A percentile compares a stretch with the other conserved stretches of the same genome.
Conservation (phyloP, 2,329 filamentous ascomycete genomes). For the Domatiomyces catenatus region DNA sequence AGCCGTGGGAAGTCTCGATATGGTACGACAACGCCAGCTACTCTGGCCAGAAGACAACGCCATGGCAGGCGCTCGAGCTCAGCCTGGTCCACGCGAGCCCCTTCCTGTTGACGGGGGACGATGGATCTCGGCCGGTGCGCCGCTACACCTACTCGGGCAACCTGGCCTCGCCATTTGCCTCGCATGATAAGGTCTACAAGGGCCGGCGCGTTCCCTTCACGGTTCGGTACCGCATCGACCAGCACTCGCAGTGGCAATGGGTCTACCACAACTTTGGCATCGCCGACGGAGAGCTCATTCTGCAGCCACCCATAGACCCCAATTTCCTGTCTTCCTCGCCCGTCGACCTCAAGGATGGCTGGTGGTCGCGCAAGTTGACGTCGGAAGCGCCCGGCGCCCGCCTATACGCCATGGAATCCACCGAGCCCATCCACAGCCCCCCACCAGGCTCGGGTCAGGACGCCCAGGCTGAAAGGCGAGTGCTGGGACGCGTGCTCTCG, state of each 20-base stretch:
- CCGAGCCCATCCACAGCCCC: constrained; percentile 33
- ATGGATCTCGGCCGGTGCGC: constrained; percentile 7
- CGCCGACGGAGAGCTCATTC: constrained; percentile 29
- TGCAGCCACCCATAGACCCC: constrained; percentile 18
- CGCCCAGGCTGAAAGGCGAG: constrained; percentile 37
- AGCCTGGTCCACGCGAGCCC: constrained; percentile 23
- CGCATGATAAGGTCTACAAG: constrained; percentile 11
- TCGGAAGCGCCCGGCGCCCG: constrained; percentile 29
- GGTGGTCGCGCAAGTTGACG: constrained; percentile 21
- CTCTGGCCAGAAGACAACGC: constrained; percentile 7
- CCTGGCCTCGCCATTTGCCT: constrained; percentile 13
- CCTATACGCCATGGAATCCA: constrained; percentile 24
- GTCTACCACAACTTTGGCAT: constrained; percentile 27
- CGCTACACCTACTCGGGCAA: constrained; percentile 21
- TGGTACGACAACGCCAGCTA: constrained; percentile 54
- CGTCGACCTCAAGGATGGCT: constrained; percentile 21
- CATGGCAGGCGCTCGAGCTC: constrained; percentile 45
- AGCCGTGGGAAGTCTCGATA: constrained; percentile 56
- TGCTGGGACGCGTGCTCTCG: constrained; percentile 31
- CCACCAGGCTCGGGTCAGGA: constrained; percentile 41
- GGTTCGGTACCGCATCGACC: constrained; percentile 27
- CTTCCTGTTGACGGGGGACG: constrained; percentile 15
- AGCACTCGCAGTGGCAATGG: constrained; percentile 29
- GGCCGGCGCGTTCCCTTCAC: constrained; percentile 25
- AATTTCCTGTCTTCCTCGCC: constrained; percentile 19